A percentile compares a stretch with the other conserved stretches of the same genome.
phyloP scores from a whole-genome alignment of 306 rosid species.

The Corylus avellana region DNA sequence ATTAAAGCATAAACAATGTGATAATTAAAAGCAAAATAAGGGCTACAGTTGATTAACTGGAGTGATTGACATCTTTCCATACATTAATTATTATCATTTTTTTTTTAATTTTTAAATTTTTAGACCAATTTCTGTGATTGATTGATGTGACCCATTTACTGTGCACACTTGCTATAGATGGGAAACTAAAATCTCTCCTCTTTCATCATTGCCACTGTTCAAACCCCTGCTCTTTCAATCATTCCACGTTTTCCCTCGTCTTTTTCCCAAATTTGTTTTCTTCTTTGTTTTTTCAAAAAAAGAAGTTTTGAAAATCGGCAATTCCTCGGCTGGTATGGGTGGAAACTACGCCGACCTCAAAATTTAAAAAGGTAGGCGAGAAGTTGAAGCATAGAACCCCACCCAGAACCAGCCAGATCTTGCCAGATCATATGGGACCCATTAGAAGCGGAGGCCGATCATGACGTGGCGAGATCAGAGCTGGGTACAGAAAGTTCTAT shows the following conservation, averaged over 20 bases:
- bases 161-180: not conserved
- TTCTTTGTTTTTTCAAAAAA: not conserved
- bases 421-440: conserved; percentile 14
- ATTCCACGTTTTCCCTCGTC: not conserved
- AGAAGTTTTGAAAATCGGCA: conserved; percentile 9
- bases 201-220: conserved; percentile 7
- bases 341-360: conserved; percentile 21
- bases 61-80: not conserved
- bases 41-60: not conserved
- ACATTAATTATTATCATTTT: not conserved
- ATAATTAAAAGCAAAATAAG: conserved; percentile 5
- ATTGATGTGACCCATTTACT: conserved; percentile 18
- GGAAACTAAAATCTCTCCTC: conserved; percentile 5
- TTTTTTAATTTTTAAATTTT: not conserved
- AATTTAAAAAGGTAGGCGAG: conserved; percentile 13
- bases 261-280: not conserved
- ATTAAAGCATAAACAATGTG: not conserved
- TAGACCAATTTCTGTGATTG: conserved; percentile 3
- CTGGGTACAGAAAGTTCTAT: not conserved
- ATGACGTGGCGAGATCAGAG: conserved; percentile 13
- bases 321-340: conserved; percentile 17
- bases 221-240: not conserved
- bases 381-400: not conserved
- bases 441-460: not conserved
- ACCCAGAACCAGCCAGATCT: not conserved